Evolutionary conservation across 2,329 filamentous ascomycete genomes (phyloP), one percentile per base, ranked within the genome.

Genomic region (Fulvia fulva): DNA sequence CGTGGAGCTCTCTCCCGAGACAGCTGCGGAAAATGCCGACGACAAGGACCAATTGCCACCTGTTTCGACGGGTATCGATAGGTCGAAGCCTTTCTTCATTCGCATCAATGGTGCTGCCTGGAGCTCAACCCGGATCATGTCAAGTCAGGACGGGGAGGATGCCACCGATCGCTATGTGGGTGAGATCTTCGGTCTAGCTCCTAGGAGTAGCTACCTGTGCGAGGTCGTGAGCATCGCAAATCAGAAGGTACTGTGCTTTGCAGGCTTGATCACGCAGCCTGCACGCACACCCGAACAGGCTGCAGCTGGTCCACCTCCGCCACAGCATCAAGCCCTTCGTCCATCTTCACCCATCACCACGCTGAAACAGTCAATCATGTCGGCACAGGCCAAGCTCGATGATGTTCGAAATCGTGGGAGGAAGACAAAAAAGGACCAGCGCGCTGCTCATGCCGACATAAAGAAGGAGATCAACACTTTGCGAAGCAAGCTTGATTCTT

Each of bases 301-400:
- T 56, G 70, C 74, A 53, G 71, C 77, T 25, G 71, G 77, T 19
- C 76, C 81, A 25, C 76, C 81, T 45, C 78, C 81, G 47, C 83
- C 86, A 65, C 77, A 80, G 51, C 85, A 86, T 68, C 82, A 85
- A 58, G 82, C 83, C 19, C 81, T 88, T 32, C 85, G 87, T 51
- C 88, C 89, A 25, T 87, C 89, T 62, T 92, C 89, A 12, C 89
- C 89, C 2, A 86, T 85, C 9, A 90, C 88, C 9, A 92, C 89
- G 1, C 80, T 93, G 41, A 87, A 85, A 71, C 89, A 88, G 28
- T 91, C 89, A 1, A 90, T 92, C 65, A 84, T 84, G 49, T 84
- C 87, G 11, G 84, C 87, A 51, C 87, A 91, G 69, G 79, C 82
- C 58, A 89, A 87, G 71, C 79, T 91, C 30, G 78, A 82, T 23